A percentile compares a stretch with the other conserved stretches of the same genome.
These are phyloP conservation scores for Xerophyta viscosa DNA, from an alignment of 106 monocot species.

Conservation along the genomic window DNA sequence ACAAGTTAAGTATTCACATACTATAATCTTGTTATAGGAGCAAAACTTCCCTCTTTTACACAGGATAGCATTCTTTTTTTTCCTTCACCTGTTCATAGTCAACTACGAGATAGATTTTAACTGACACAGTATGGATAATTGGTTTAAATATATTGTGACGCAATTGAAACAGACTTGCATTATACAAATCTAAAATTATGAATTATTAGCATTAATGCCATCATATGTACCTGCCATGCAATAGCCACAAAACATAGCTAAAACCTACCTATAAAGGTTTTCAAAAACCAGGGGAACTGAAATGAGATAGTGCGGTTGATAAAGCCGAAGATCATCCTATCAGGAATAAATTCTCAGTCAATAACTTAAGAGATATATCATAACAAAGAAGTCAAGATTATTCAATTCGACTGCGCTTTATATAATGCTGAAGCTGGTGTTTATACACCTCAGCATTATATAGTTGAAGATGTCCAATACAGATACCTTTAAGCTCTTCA, in stretches of 20 bases:
- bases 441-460: background rate
- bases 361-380: background rate
- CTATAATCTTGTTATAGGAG: too few relatives aligned
- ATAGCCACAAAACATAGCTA: background rate
- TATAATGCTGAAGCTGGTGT: too few relatives aligned
- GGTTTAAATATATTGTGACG: too few relatives aligned
- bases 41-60: too few relatives aligned
- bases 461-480: background rate
- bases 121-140: too few relatives aligned
- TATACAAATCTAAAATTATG: background rate
- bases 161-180: too few relatives aligned
- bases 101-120: too few relatives aligned
- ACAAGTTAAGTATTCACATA: too few relatives aligned
- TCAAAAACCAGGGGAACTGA: slow-evolving; percentile 92
- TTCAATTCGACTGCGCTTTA: background rate
- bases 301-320: slow-evolving; percentile 74
- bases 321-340: slow-evolving; percentile 69
- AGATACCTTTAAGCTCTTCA: slow-evolving; percentile 78
- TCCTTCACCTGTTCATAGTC: too few relatives aligned
- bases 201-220: background rate
- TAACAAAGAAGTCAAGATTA: background rate
- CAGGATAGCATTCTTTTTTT: too few relatives aligned
- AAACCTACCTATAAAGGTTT: slow-evolving; percentile 76
- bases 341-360: slow-evolving; percentile 3
- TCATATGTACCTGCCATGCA: background rate